A percentile compares a stretch with the other conserved stretches of the same genome.
Conservation (phyloP, 2,329 filamentous ascomycete species). For the Macroventuria anomochaeta region DNA sequence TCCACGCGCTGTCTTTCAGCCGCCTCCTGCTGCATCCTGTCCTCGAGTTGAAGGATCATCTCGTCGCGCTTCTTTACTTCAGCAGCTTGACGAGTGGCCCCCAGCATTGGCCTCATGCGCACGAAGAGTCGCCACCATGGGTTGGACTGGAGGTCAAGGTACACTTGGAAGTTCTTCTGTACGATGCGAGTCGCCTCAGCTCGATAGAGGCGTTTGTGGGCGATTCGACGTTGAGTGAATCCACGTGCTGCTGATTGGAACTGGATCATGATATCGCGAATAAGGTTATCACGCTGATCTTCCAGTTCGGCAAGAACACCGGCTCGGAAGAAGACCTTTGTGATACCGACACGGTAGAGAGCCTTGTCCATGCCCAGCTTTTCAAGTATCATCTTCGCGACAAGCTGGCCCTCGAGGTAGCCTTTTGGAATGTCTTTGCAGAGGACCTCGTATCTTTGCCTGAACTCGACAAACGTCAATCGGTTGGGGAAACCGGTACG, state of each 20-base stretch:
- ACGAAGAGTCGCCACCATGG: conserved; percentile 98
- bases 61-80: conserved; percentile 96
- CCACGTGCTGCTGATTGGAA: conserved; percentile 94
- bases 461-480: conserved; percentile 89
- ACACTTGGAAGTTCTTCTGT: conserved; percentile 91
- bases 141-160: conserved; percentile 85
- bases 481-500: conserved; percentile 96
- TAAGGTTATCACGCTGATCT: conserved; percentile 90
- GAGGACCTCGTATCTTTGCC: conserved; percentile 93
- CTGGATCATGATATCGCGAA: conserved; percentile 88
- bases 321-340: conserved; percentile 97
- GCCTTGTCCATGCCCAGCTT: conserved; percentile 84
- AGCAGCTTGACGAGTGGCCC: conserved; percentile 86
- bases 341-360: conserved; percentile 90
- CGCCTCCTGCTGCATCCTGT: conserved; percentile 79
- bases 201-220: conserved; percentile 91
- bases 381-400: conserved; percentile 84
- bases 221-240: conserved; percentile 84
- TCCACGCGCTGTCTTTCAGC: conserved; percentile 80
- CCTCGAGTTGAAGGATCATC: conserved; percentile 85
- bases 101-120: conserved; percentile 92
- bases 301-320: conserved; percentile 96
- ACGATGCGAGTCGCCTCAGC: conserved; percentile 95
- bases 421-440: conserved; percentile 85
- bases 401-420: conserved; percentile 88